These are phyloP conservation scores for Diaporthe batatas DNA, from an alignment of 2,329 filamentous ascomycete genomes.

Conservation along the genomic window DNA sequence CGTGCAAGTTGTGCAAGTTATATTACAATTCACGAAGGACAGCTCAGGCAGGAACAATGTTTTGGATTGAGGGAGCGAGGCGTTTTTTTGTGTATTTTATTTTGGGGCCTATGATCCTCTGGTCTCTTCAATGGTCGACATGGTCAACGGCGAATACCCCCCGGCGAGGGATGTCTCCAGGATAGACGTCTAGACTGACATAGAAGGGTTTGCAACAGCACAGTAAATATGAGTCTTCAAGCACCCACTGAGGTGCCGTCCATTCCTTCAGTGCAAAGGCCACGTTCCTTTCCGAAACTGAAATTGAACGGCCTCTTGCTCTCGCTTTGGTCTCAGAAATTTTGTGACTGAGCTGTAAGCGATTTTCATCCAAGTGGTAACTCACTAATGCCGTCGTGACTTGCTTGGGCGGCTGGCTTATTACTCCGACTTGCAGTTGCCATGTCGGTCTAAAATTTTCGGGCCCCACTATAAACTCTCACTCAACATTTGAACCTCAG, in stretches of 20 bases:
- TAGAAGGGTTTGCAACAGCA: conserved; percentile 35
- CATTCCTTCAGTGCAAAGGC: not conserved
- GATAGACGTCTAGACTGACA: conserved; percentile 38
- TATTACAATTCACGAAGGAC: not conserved
- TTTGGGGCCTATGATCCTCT: not conserved
- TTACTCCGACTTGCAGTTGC: conserved; percentile 1
- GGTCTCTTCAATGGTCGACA: not conserved
- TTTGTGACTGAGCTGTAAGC: too few relatives aligned
- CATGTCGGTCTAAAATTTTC: conserved; percentile 31
- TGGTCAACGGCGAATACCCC: conserved; percentile 24
- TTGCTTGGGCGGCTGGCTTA: not conserved
- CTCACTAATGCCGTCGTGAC: not conserved
- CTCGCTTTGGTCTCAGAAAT: not conserved
- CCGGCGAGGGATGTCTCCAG: conserved; percentile 12
- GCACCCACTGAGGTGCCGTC: not conserved
- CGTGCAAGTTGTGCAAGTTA: not conserved
- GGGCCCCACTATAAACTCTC: conserved; percentile 33
- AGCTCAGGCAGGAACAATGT: not conserved
- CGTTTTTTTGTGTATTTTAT: conserved; percentile 34
- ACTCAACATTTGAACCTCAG: not conserved
- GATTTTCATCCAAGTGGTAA: not conserved
- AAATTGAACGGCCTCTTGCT: not conserved
- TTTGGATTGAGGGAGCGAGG: conserved; percentile 40
- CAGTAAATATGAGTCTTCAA: not conserved
- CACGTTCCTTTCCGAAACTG: not conserved